These are phyloP conservation scores for Alternaria sp. DNA, from an alignment of 2,329 filamentous ascomycete genomes.

Conservation along the genomic window DNA sequence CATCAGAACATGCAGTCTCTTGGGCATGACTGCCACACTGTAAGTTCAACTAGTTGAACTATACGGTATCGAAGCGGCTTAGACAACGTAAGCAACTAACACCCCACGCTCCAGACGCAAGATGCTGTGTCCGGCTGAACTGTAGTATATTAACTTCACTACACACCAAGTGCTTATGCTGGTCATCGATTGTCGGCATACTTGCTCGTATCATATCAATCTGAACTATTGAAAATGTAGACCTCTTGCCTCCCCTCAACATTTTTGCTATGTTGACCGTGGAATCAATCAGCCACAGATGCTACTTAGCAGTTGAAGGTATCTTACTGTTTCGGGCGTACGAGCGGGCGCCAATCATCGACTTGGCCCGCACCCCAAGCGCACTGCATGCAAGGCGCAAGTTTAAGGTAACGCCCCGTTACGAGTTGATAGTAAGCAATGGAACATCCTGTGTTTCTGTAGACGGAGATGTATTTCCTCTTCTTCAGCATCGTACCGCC, in stretches of 20 bases:
- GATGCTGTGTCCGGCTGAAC: conserved; percentile 2
- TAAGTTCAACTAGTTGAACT: background rate
- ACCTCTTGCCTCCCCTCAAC: background rate
- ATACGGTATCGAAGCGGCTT: background rate
- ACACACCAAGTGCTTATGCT: conserved; percentile 1
- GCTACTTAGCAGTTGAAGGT: background rate
- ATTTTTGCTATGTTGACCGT: background rate
- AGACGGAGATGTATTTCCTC: background rate
- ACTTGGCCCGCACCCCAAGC: background rate
- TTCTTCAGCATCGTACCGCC: background rate
- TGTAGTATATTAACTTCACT: background rate
- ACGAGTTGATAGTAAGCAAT: background rate
- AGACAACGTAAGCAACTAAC: conserved; percentile 1
- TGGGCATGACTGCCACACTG: conserved; percentile 9
- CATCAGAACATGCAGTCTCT: background rate
- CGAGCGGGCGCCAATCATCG: background rate
- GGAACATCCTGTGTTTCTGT: background rate
- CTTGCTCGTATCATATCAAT: background rate
- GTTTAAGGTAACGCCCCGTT: background rate
- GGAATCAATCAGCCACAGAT: background rate
- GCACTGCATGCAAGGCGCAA: background rate
- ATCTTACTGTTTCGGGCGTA: too few relatives aligned
- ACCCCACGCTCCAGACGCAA: conserved; percentile 1
- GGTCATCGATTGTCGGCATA: background rate
- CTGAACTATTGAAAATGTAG: background rate